Base-by-base conservation (phyloP, 805 yeast genomes). In the Spathaspora boniae region DNA sequence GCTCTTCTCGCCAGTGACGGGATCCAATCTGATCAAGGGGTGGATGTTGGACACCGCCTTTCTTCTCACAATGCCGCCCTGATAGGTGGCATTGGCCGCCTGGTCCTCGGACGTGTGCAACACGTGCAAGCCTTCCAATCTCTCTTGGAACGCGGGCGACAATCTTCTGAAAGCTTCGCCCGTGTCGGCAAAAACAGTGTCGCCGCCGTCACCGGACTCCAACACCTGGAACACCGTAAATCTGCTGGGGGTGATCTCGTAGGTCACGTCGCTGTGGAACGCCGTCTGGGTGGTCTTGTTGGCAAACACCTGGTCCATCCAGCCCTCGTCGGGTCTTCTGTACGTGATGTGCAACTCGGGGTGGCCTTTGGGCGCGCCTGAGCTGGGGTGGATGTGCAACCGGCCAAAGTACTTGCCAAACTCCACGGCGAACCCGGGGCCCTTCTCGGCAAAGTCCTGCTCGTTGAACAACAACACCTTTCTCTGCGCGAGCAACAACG, bases 261-360 rank as follows among this genome's bases (percentile, higher is more conserved):
- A 83, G 21, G 86, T 73, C 26, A 80, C 82, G 54, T 83, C 93
- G 3, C 85, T 74, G 58, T 83, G 91, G 84, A 85, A 83, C 34
- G 57, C 51, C 17, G 68, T 62, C 32, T 66, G 62, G 43, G 61
- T 57, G 25, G 65, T 59, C 36, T 58, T 60, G 25, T 53, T 46
- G 7, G 54, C 47, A 36, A 68, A 64, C 4, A 56, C 56, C 40
- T 63, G 52, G 31, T 55, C 58, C 28, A 59, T 54, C 38, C 65
- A 71, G 19, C 55, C 62, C 29, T 57, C 51, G 43, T 60, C 62
- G 6, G 74, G 64, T 42, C 72, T 57, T 46, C 83, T 67, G 56
- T 74, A 79, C 15, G 80, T 77, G 25, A 80, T 60, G 45, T 80
- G 86, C 43, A 82, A 68, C 41, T 79, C 78, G 4, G 84, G 81